Percentiles rank a stretch among this genome's conserved stretches.
Conservation (phyloP, 495 filamentous ascomycete genomes). For the Penicillium robsamsonii region DNA sequence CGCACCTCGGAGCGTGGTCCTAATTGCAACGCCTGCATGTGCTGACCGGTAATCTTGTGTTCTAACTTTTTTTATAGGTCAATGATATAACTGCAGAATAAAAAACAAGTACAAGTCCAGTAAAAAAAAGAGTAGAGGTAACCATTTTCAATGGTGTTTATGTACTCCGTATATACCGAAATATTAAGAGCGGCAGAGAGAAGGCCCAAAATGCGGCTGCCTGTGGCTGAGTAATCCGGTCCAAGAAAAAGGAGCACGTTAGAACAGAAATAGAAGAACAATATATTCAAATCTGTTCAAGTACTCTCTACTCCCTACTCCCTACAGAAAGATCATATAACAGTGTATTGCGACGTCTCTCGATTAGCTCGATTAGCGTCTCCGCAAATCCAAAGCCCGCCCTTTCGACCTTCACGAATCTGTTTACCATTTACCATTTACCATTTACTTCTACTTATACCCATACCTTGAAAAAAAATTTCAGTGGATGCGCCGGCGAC, state of each 20-base stretch:
- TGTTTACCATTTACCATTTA: not conserved
- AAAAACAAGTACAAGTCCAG: not conserved
- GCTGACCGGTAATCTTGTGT: not conserved
- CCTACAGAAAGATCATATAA: not conserved
- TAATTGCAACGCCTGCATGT: not conserved
- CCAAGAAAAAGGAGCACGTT: not conserved
- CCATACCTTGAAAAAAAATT: not conserved
- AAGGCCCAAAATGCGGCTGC: constrained; percentile 8
- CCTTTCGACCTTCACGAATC: not conserved
- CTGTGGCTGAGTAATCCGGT: constrained; percentile 11
- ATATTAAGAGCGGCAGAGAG: not conserved
- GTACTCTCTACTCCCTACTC: no score
- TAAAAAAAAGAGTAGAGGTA: no score
- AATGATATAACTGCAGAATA: not conserved
- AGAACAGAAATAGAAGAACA: not conserved
- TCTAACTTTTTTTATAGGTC: not conserved
- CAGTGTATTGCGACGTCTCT: not conserved
- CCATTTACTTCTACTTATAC: not conserved
- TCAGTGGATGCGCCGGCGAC: constrained; percentile 4
- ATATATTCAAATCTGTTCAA: not conserved
- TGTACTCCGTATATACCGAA: no score
- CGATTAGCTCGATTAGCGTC: constrained; percentile 8
- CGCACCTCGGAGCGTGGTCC: not conserved
- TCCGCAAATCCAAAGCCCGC: constrained; percentile 6
- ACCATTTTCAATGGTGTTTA: no score